phyloP scores from a whole-genome alignment of 192 early-diverging fungal species.

The Mortierella hygrophila region DNA sequence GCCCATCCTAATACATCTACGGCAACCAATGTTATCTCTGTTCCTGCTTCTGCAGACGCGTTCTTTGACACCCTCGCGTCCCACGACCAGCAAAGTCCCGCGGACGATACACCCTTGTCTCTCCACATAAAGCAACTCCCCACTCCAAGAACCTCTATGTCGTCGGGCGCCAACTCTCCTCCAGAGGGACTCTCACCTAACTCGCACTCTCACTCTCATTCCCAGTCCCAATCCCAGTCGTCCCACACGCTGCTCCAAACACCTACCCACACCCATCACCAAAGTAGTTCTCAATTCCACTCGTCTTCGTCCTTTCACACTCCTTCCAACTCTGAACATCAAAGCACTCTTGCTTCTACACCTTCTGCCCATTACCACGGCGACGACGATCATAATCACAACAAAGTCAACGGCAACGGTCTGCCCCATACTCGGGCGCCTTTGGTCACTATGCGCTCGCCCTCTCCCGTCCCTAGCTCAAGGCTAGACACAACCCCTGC shows the following conservation, averaged over 20 bases:
- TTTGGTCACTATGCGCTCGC: constrained; percentile 9
- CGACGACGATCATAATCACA: neutral
- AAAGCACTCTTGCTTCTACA: constrained; percentile 41
- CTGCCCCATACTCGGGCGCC: constrained; percentile 8
- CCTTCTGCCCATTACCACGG: neutral
- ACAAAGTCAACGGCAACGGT: neutral
- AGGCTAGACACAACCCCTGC: constrained; percentile 10
- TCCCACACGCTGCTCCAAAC: constrained; percentile 4
- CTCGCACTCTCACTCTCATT: constrained; percentile 7
- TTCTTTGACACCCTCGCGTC: constrained; percentile 20
- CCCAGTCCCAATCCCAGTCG: constrained; percentile 17
- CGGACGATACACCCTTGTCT: constrained; percentile 8
- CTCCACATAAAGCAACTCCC: constrained; percentile 37
- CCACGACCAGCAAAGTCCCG: neutral
- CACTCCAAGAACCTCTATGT: constrained; percentile 42
- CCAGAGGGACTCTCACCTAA: constrained; percentile 32
- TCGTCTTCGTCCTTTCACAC: neutral
- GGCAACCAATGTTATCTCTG: neutral
- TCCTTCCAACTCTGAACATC: constrained; percentile 9
- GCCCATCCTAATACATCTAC: neutral
- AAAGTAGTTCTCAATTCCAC: neutral
- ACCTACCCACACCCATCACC: constrained; percentile 1
- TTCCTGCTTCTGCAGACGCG: neutral
- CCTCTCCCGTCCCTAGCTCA: constrained; percentile 20
- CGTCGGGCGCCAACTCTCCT: constrained; percentile 34